Base-by-base conservation (phyloP, 2,329 filamentous ascomycete genomes). In the Metarhizium brunneum region DNA sequence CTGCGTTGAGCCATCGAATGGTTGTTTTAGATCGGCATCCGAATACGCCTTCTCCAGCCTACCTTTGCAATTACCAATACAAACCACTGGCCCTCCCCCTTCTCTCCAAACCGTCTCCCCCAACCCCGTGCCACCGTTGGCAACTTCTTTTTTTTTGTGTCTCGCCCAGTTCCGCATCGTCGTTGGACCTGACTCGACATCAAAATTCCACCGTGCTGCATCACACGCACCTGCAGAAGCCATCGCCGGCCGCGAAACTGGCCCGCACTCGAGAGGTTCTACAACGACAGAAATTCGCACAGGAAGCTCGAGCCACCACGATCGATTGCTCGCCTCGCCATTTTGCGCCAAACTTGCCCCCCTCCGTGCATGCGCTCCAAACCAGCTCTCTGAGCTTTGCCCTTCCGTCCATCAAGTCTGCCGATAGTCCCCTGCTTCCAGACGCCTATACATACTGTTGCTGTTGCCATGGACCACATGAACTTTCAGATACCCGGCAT, bases 401-500 rank as follows among this genome's bases (percentile, higher is more conserved):
- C 48, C 16, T 11, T 6, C 14, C 8, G 5, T n/a, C 13, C 45
- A 18, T 32, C 13, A 18, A 6, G 13, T 20, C 48, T 38, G 20
- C 32, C 48, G 30, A 38, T 42, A 3, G 18, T 30, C 8, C 45
- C 25, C 25, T 30, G 18, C 25, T 13, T 29, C 25, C 14, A 29
- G 11, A 16, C 45, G 8, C 45, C 8, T 14, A 30, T 14, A n/a
- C 6, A n/a, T 18, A 20, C 13, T n/a, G 2, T 29, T 4, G 29
- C 7, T 25, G 7, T 29, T 4, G 29, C 25, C 56, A 71, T 71
- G 68, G 67, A 82, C 62, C 78, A 76, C 59, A 76, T 82, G 65
- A 73, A 73, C 66, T 85, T 83, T 65, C 79, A 82, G 64, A 80
- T 85, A 68, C 78, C 80, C 56, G 71, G 73, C 61, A 79, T 81